phyloP scores from a whole-genome alignment of 2,329 filamentous ascomycete genomes.

The Simplicillium sp. region DNA sequence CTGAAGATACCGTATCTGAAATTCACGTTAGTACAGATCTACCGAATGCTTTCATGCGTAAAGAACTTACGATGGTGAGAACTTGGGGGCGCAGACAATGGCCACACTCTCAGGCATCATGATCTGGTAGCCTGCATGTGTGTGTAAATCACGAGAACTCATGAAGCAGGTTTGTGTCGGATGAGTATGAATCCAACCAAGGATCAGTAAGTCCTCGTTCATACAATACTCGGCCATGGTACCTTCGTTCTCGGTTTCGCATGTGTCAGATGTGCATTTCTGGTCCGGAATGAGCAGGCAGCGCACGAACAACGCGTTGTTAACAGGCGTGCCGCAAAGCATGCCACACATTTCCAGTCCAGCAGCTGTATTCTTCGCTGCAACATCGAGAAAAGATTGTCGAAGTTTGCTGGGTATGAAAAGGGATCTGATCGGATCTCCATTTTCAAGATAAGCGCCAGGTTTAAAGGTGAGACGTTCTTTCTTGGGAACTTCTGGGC shows the following conservation, averaged over 20 bases:
- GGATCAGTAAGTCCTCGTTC: slow-evolving; percentile 68
- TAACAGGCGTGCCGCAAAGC: slow-evolving; percentile 80
- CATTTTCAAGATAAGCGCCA: slow-evolving; percentile 82
- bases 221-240: slow-evolving; percentile 86
- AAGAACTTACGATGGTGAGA: slow-evolving; percentile 57
- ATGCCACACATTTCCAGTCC: slow-evolving; percentile 96
- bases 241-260: slow-evolving; percentile 83
- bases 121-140: slow-evolving; percentile 86
- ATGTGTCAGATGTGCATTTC: slow-evolving; percentile 82
- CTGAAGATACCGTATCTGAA: slow-evolving; percentile 84
- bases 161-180: slow-evolving; percentile 96
- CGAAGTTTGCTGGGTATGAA: slow-evolving; percentile 76
- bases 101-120: slow-evolving; percentile 96
- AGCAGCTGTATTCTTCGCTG: slow-evolving; percentile 62
- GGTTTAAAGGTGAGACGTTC: slow-evolving; percentile 60
- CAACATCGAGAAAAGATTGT: slow-evolving; percentile 62
- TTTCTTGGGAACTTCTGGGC: slow-evolving; percentile 30
- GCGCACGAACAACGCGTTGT: slow-evolving; percentile 87
- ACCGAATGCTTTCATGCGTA: background rate
- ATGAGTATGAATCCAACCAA: slow-evolving; percentile 98
- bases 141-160: slow-evolving; percentile 89
- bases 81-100: slow-evolving; percentile 87
- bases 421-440: slow-evolving; percentile 73
- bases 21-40: slow-evolving; percentile 2
- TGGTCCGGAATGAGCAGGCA: slow-evolving; percentile 87